Percentiles rank a stretch among this genome's conserved stretches.
Conservation (phyloP, 148 eudicot species). For the Silene latifolia region DNA sequence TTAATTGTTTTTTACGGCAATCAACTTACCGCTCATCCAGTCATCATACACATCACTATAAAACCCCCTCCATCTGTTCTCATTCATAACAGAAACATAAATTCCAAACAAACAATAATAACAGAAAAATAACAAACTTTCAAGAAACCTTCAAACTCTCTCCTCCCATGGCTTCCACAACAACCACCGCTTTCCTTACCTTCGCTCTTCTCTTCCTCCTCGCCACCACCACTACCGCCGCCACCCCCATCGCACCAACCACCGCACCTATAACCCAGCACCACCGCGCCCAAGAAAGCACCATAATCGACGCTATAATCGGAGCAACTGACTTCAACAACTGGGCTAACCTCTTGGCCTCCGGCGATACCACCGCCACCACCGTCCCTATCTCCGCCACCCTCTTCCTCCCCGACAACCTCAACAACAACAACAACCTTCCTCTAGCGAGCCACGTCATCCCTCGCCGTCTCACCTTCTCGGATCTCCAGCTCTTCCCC, state of each 20-base stretch:
- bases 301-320: constrained; percentile 41
- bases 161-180: constrained; percentile 5
- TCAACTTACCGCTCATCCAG: too few species aligned
- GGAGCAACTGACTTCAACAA: constrained; percentile 45
- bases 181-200: too few species aligned
- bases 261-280: not conserved
- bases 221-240: constrained; percentile 14
- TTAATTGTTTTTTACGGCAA: too few species aligned
- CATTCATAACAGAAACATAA: not conserved
- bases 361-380: constrained; percentile 21
- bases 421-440: constrained; percentile 22
- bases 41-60: too few species aligned
- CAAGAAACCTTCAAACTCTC: not conserved
- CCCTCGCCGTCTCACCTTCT: constrained; percentile 40
- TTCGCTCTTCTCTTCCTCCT: not conserved
- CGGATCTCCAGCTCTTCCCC: constrained; percentile 33
- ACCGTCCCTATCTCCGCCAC: constrained; percentile 39
- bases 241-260: not conserved
- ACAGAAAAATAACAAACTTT: not conserved
- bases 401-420: constrained; percentile 48
- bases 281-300: constrained; percentile 19
- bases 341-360: constrained; percentile 44
- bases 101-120: not conserved
- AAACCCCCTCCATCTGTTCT: not conserved
- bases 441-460: constrained; percentile 32